Evolutionary conservation across 345 rosid genomes (phyloP), one percentile per base, ranked within the genome.

Genomic region (Alliaria petiolata): DNA sequence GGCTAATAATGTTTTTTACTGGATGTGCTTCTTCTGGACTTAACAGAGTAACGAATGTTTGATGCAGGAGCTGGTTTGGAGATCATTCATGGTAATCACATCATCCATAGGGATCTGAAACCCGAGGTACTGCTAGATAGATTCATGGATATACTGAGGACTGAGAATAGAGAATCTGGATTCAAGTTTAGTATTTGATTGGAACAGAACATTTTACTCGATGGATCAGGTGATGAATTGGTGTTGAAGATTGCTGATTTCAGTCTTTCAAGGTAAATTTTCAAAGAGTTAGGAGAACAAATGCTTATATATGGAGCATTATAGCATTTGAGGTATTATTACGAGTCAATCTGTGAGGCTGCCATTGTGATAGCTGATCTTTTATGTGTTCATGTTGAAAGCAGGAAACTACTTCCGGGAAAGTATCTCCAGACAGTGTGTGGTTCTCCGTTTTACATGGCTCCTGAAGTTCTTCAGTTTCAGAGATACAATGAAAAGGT

Each of bases 171-270:
- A 43, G 16, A 15, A 36, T 15, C 6, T 47, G 4, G 52, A 43
- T 19, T 56, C 10, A 7, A 9, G 8, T 9, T 0, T 35, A 8
- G 33, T 47, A 31, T 56, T 62, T 77, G 33, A 65, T 60, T 72
- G 61, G 59, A 49, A 58, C 76, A 87, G 91, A 87, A 89, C 77
- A 84, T 89, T 61, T 75, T 89, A 62, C 59, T 86, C 11, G 75
- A 81, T 22, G 82, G 84, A 42, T 43, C 72, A 35, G 83, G 81
- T 57, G 71, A 54, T 39, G 81, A 83, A 46, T 60, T 52, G 34
- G 83, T 82, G 70, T 84, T 89, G 73, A 89, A 85, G 83, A 84
- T 89, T 63, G 85, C 96, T 70, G 91, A 89, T 79, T 89, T 89
- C 77, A 87, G 96, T 61, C 83, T 87, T 31, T 76, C 89, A 63